Evolutionary conservation across 2,329 filamentous ascomycete species (phyloP).

Genomic region (Penicillium capsulatum): DNA sequence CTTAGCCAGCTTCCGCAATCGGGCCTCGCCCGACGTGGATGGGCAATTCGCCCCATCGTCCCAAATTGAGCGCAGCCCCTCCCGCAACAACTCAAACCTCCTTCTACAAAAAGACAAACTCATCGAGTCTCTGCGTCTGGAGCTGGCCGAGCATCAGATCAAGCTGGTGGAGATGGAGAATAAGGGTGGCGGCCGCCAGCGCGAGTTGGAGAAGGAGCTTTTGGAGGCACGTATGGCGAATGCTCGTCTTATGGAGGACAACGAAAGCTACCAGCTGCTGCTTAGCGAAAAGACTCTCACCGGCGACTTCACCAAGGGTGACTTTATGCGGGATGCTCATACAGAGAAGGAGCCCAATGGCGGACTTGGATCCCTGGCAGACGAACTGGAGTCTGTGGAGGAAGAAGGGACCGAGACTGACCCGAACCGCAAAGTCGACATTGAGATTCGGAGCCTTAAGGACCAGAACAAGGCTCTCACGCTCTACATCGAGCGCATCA

Average conservation of each 20-base stretch:
- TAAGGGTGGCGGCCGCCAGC: conserved; percentile 77
- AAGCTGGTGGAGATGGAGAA: conserved; percentile 94
- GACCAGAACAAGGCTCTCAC: conserved; percentile 97
- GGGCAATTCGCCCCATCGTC: conserved; percentile 82
- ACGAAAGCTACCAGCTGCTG: conserved; percentile 94
- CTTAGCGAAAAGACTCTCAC: conserved; percentile 93
- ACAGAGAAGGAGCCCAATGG: conserved; percentile 42
- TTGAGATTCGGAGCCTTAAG: conserved; percentile 72
- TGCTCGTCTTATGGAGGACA: conserved; percentile 94
- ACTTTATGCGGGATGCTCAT: conserved; percentile 62
- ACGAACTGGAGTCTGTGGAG: conserved; percentile 74
- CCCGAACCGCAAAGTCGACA: conserved; percentile 63
- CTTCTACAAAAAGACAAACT: conserved; percentile 94
- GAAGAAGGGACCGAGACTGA: conserved; percentile 61
- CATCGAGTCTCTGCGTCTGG: conserved; percentile 85
- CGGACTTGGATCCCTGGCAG: conserved; percentile 63
- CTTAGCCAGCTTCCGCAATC: conserved; percentile 47
- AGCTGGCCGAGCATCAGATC: conserved; percentile 91
- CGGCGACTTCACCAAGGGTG: conserved; percentile 79
- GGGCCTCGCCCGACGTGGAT: conserved; percentile 61
- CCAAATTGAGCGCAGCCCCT: conserved; percentile 80
- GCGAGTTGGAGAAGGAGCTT: conserved; percentile 84
- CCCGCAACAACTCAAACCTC: conserved; percentile 81
- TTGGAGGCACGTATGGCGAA: conserved; percentile 95
- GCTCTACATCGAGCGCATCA: conserved; percentile 98